These are phyloP conservation scores for Aspergillus sp. DNA, from an alignment of 2,329 filamentous ascomycete species.

Conservation along the genomic window DNA sequence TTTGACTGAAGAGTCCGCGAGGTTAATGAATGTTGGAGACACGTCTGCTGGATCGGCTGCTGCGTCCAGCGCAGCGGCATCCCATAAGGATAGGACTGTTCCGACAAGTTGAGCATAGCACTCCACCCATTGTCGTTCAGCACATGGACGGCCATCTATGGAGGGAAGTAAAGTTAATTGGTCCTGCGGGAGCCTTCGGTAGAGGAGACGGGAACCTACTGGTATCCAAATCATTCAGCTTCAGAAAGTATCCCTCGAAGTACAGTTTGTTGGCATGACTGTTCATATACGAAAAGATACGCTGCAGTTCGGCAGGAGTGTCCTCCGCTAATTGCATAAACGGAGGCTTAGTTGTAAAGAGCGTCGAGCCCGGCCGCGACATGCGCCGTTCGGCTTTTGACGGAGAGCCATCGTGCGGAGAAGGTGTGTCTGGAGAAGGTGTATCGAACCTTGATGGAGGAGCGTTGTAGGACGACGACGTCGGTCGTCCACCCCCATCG, in stretches of 20 bases:
- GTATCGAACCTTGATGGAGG: slow-evolving; percentile 30
- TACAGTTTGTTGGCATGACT: slow-evolving; percentile 96
- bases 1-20: slow-evolving; percentile 96
- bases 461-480: slow-evolving; percentile 16
- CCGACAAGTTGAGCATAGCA: slow-evolving; percentile 96
- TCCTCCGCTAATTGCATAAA: slow-evolving; percentile 82
- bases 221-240: slow-evolving; percentile 90
- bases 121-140: slow-evolving; percentile 88
- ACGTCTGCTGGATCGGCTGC: slow-evolving; percentile 83
- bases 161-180: neutral
- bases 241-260: slow-evolving; percentile 96
- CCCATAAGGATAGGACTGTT: slow-evolving; percentile 93
- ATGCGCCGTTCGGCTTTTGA: slow-evolving; percentile 49
- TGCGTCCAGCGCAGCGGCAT: slow-evolving; percentile 85
- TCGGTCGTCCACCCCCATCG: slow-evolving; percentile 28
- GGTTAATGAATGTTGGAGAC: slow-evolving; percentile 88
- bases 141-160: slow-evolving; percentile 79
- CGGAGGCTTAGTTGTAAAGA: slow-evolving; percentile 80
- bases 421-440: slow-evolving; percentile 36
- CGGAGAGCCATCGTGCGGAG: slow-evolving; percentile 38
- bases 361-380: slow-evolving; percentile 74
- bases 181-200: slow-evolving; percentile 30
- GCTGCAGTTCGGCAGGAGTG: slow-evolving; percentile 87
- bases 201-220: slow-evolving; percentile 59
- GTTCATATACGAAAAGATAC: slow-evolving; percentile 91